Evolutionary conservation across 1,139 yeast species (phyloP).

Genomic region (Wickerhamomyces sp.): DNA sequence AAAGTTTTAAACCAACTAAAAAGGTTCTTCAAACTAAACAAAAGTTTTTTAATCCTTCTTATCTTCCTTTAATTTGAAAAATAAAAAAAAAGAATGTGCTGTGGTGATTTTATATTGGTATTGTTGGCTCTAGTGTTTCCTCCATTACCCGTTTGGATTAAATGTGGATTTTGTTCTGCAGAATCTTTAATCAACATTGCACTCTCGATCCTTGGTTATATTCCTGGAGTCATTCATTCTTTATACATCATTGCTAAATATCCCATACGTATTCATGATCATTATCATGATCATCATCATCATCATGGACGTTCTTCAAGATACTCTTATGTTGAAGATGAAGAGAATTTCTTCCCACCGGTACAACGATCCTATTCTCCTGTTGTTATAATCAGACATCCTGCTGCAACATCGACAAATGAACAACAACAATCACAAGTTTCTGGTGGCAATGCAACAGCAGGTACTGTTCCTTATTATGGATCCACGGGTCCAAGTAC

Average conservation of each 20-base stretch:
- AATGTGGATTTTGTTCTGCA: slow-evolving; percentile 57
- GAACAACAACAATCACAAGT: too few species aligned
- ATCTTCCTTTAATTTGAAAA: too few species aligned
- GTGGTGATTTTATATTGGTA: slow-evolving; percentile 51
- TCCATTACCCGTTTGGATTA: slow-evolving; percentile 67
- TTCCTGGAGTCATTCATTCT: slow-evolving; percentile 64
- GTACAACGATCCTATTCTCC: too few species aligned
- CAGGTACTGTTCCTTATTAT: slow-evolving; percentile 3
- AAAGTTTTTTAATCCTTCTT: too few species aligned
- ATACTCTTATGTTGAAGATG: too few species aligned
- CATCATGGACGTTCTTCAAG: too few species aligned
- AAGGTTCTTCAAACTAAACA: too few species aligned
- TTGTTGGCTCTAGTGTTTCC: slow-evolving; percentile 60
- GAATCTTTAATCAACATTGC: slow-evolving; percentile 58
- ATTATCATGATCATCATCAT: neutral
- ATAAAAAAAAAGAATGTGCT: too few species aligned
- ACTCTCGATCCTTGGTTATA: slow-evolving; percentile 54
- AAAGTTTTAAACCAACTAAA: too few species aligned
- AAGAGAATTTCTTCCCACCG: too few species aligned
- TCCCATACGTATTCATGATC: slow-evolving; percentile 18
- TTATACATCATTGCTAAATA: slow-evolving; percentile 49
- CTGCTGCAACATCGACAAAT: slow-evolving; percentile 8
- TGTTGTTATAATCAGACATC: slow-evolving; percentile 9
- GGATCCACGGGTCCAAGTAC: slow-evolving; percentile 12
- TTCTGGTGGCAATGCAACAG: too few species aligned